phyloP scores from a whole-genome alignment of 768 basidiomycete genomes.

The Auricularia cornea region DNA sequence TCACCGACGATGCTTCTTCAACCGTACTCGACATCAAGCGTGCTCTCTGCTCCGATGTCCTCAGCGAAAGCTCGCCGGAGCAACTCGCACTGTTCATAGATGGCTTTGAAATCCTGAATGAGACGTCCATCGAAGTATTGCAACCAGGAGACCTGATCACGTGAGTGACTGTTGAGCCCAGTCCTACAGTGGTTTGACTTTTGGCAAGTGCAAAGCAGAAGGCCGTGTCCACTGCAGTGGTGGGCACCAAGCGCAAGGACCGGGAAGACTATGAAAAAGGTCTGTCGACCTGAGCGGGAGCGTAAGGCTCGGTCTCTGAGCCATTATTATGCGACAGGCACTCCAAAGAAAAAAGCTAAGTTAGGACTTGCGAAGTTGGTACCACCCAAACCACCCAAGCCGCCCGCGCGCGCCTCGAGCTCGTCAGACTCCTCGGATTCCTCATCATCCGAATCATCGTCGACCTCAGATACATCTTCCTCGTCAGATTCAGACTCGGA shows the following conservation, averaged over 20 bases:
- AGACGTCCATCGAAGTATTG: neutral
- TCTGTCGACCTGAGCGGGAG: neutral
- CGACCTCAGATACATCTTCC: conserved; percentile 20
- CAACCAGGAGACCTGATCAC: neutral
- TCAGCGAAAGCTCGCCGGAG: neutral
- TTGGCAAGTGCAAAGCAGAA: neutral
- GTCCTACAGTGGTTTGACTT: neutral
- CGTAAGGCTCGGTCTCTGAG: too few species aligned
- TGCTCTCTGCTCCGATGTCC: neutral
- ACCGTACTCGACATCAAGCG: neutral
- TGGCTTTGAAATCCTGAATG: neutral
- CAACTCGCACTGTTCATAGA: neutral
- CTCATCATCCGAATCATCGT: conserved; percentile 21
- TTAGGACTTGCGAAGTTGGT: neutral
- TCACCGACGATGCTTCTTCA: neutral
- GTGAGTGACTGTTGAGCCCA: neutral
- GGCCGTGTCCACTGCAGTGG: too few species aligned
- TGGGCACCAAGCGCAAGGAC: too few species aligned
- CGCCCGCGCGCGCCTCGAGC: conserved; percentile 6
- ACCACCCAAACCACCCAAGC: neutral
- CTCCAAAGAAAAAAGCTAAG: neutral
- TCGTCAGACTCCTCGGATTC: conserved; percentile 5
- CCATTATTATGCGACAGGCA: too few species aligned
- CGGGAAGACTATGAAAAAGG: neutral
- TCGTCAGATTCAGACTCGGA: conserved; percentile 9